Percentiles rank a stretch among this genome's conserved stretches.
These are phyloP conservation scores for Kodamaea hsintzibuensis DNA, from an alignment of 805 yeast species.

Conservation along the genomic window DNA sequence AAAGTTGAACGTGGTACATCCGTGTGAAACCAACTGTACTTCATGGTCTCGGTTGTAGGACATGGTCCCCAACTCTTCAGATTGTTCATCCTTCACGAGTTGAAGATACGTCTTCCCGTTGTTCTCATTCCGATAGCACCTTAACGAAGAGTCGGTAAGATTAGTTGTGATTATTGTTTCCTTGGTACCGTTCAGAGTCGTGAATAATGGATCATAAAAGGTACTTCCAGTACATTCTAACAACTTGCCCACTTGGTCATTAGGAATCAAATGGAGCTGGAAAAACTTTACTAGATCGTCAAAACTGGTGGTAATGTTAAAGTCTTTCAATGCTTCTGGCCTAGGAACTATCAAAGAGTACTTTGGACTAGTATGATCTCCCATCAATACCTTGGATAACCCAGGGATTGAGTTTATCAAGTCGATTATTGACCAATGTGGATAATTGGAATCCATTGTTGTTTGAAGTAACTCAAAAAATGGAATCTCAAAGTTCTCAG, in stretches of 20 bases:
- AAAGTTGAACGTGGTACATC: constrained; percentile 49
- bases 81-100: constrained; percentile 17
- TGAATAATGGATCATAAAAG: constrained; percentile 1
- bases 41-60: constrained; percentile 53
- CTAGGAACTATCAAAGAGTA: constrained; percentile 76
- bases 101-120: constrained; percentile 38
- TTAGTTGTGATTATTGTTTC: constrained; percentile 34
- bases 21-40: constrained; percentile 59
- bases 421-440: constrained; percentile 38
- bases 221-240: constrained; percentile 45
- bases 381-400: constrained; percentile 37
- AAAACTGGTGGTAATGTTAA: constrained; percentile 48
- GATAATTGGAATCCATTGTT: constrained; percentile 42
- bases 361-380: constrained; percentile 12
- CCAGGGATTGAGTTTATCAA: constrained; percentile 47
- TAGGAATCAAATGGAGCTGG: constrained; percentile 68
- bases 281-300: constrained; percentile 54
- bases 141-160: constrained; percentile 42
- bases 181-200: background rate
- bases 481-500: constrained; percentile 53
- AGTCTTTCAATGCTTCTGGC: constrained; percentile 51
- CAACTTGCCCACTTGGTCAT: constrained; percentile 48
- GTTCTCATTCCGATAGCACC: constrained; percentile 26
- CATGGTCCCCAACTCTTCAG: background rate
- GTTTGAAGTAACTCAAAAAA: constrained; percentile 56